Base-by-base conservation (phyloP, 345 rosid genomes). In the Sisymbrium irio region DNA sequence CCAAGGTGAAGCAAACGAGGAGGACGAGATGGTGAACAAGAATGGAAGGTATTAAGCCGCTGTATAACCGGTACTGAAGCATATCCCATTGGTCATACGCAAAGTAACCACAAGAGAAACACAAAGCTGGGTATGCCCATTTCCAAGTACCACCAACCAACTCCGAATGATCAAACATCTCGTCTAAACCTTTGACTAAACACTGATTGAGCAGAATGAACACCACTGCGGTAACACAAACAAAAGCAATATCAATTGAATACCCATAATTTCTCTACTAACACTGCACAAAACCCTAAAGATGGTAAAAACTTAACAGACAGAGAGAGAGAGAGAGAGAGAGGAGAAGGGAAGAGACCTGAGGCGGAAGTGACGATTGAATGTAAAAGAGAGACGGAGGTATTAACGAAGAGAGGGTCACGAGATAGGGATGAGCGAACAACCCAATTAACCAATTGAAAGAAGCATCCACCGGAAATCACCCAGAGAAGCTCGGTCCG, bases 21-120 rank as follows among this genome's bases (percentile, higher is more conserved):
- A 91, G 94, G 35, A 93, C 73, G 65, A 91, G 88, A 59, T 93
- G 98, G 76, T 93, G 98, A 67, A 83, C 79, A 11, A 91, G 74
- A 46, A 89, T 93, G 65, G 89, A 79, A 60, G 98, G 98, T 63
- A 91, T 83, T 55, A 85, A 78, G 30, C 98, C 94, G 45, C 87
- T 85, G 77, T 93, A 93, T 22, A 93, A 74, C 35, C 83, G 82
- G 72, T 88, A 86, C 59, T 62, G 84, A 80, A 91, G 87, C 98
- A 93, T 89, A 81, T 93, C 98, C 88, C 83, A 85, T 60, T 91
- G 97, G 82, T 93, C 98, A 82, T 93, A 93, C 0, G 96, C 98
- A 62, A 93, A 93, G 82, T 93, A 93, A 46, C 98, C 97, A 56
- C 94, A 89, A 7, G 97, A 93, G 77, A 91, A 86, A 80, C 98